Base-by-base conservation (phyloP, 2,329 filamentous ascomycete species). In the Trichothecium roseum region DNA sequence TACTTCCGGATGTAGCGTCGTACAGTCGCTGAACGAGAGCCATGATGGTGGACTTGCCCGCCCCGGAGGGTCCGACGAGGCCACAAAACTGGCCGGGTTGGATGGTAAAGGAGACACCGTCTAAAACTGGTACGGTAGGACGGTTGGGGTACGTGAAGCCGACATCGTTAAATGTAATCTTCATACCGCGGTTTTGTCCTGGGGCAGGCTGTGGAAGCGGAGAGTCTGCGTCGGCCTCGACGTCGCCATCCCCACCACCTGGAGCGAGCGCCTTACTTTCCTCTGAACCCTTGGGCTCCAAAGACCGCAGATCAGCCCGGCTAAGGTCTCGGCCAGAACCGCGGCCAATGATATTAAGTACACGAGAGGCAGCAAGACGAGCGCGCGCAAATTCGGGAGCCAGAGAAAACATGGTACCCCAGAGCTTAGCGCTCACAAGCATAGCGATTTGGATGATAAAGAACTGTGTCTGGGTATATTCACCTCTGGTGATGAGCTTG, bases 401-500 rank as follows among this genome's bases (percentile, higher is more conserved):
- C 1, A 82, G 64, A 3, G 71, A 68, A 49, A 81, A 80, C 51
- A 81, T 70, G 46, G 79, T 74, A 18, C 75, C 71, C 58, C 71
- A 77, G 3, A 75, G 60, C 45, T 75, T 69, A 0, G 78, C 74
- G 31, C 69, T 74, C 36, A 80, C 68, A 1, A 82, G 61, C 33
- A 82, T 64, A 1, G 75, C 67, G 4, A 74, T 64, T 56, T 62
- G 66, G 7, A 70, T 45, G 46, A 84, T 81, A 53, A 87, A 78
- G 59, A 86, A 87, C n/a, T 81, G 70, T 22, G 77, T 73, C 30
- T 71, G 72, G 3, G 60, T 65, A 44, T 81, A 81, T 37, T 73
- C 60, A 4, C 81, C 81, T 29, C 68, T 64, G 35, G 78, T 69
- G 40, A 87, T 83, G 42, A 77, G 74, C 45, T 74, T 79, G 0